phyloP scores from a whole-genome alignment of 1,284 basidiomycete species.

The Rugiboletus extremiorientalis region DNA sequence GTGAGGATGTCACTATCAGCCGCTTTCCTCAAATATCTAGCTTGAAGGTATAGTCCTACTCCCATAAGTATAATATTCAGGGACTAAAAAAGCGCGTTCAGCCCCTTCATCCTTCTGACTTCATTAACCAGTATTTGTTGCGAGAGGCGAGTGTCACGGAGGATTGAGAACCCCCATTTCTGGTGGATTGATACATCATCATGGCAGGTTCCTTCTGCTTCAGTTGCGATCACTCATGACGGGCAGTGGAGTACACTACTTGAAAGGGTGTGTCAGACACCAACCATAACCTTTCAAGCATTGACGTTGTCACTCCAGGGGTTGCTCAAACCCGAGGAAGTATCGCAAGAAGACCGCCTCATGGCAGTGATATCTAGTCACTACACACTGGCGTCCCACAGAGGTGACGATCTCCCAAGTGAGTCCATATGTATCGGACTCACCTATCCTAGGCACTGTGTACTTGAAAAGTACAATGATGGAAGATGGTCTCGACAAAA shows the following conservation, averaged over 20 bases:
- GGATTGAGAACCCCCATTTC: neutral
- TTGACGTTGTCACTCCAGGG: neutral
- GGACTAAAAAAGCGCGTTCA: neutral
- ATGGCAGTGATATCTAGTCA: neutral
- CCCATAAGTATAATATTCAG: neutral
- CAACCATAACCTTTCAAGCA: no score
- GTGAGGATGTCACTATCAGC: neutral
- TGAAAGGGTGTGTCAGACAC: neutral
- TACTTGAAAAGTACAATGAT: neutral
- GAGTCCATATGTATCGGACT: neutral
- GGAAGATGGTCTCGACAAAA: neutral
- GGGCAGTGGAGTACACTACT: neutral
- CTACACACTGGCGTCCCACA: neutral
- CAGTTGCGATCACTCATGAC: neutral
- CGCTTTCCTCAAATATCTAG: conserved; percentile 8
- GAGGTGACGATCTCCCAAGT: neutral
- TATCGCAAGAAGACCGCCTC: neutral
- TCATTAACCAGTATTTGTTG: conserved; percentile 19
- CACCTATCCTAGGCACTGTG: neutral
- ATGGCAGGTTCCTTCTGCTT: conserved; percentile 9
- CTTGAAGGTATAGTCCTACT: neutral
- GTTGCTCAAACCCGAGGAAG: neutral
- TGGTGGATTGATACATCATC: neutral
- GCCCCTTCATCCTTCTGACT: conserved; percentile 17
- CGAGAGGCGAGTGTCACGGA: neutral